Percentiles rank a stretch among this genome's conserved stretches.
These are phyloP conservation scores for Escallonia rubra DNA, from an alignment of 129 eudicot genomes.

Conservation along the genomic window DNA sequence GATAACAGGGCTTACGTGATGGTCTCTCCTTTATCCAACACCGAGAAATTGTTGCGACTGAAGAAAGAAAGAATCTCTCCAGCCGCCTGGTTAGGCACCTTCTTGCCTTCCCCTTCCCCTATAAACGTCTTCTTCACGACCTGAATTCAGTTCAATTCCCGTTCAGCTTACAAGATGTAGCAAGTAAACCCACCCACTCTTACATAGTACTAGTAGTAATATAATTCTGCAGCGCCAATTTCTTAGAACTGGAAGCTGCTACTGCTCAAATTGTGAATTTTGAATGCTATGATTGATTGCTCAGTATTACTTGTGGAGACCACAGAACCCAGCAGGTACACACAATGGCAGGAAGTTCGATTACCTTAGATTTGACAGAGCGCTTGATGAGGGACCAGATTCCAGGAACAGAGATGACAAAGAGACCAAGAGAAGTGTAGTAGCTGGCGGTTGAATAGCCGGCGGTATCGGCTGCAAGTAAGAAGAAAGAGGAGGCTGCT, in stretches of 20 bases:
- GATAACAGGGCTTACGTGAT: slow-evolving; percentile 47
- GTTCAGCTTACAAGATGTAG: too few relatives aligned
- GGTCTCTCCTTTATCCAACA: slow-evolving; percentile 81
- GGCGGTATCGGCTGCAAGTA: slow-evolving; percentile 37
- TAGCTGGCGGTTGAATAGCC: slow-evolving; percentile 86
- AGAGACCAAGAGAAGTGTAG: slow-evolving; percentile 86
- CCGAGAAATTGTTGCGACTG: slow-evolving; percentile 79
- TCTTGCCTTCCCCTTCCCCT: slow-evolving; percentile 43
- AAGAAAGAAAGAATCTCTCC: slow-evolving; percentile 91
- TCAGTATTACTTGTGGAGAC: too few relatives aligned
- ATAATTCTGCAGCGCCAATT: too few relatives aligned
- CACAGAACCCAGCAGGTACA: too few relatives aligned
- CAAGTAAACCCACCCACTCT: too few relatives aligned
- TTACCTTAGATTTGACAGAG: slow-evolving; percentile 91
- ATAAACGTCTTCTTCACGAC: slow-evolving; percentile 79
- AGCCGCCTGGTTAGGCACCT: slow-evolving; percentile 63
- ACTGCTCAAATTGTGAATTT: too few relatives aligned
- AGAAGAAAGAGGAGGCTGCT: slow-evolving; percentile 19
- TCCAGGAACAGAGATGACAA: slow-evolving; percentile 91
- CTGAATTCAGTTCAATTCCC: slow-evolving; percentile 19
- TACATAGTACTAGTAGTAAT: too few relatives aligned
- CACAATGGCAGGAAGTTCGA: too few relatives aligned
- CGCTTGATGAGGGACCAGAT: slow-evolving; percentile 98
- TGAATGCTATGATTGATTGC: too few relatives aligned
- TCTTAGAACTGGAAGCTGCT: too few relatives aligned